These are phyloP conservation scores for Acanthamoeba lugdunensis DNA, from an alignment of 208 protist species.

Conservation along the genomic window DNA sequence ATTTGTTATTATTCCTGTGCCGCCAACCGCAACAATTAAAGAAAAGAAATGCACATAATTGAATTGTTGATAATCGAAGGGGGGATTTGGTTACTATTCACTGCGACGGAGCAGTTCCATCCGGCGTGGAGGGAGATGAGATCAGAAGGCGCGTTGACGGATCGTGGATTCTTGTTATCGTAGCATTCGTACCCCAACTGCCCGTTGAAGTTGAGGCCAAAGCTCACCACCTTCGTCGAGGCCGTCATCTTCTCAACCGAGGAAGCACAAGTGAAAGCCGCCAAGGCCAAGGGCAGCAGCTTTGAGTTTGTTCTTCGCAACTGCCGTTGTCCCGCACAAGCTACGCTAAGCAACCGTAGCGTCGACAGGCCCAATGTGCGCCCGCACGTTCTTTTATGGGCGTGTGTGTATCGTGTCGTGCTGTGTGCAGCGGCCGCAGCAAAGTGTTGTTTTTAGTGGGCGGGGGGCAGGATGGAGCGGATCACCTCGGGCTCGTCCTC, in stretches of 20 bases:
- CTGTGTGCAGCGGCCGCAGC: no score
- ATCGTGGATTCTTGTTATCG: conserved; percentile 16
- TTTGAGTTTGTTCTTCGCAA: no score
- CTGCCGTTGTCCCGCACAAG: no score
- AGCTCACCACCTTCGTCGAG: conserved; percentile 11
- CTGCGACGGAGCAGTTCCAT: conserved; percentile 33
- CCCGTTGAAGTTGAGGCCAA: conserved; percentile 57
- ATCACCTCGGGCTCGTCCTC: conserved; percentile 23
- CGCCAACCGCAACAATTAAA: background rate
- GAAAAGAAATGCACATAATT: background rate
- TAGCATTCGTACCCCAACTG: conserved; percentile 29
- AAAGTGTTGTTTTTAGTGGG: background rate
- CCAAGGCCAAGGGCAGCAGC: no score
- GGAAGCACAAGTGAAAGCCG: background rate
- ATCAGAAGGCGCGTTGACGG: background rate
- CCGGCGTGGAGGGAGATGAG: background rate
- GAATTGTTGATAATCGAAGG: background rate
- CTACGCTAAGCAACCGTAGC: no score
- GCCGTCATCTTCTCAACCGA: background rate
- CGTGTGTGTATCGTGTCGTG: no score
- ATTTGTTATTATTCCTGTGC: no score
- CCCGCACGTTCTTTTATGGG: no score
- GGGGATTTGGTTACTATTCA: background rate
- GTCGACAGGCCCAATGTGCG: no score
- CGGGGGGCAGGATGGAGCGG: conserved; percentile 16